Evolutionary conservation across 768 basidiomycete genomes (phyloP).

Genomic region (Pulveroboletus sp.): DNA sequence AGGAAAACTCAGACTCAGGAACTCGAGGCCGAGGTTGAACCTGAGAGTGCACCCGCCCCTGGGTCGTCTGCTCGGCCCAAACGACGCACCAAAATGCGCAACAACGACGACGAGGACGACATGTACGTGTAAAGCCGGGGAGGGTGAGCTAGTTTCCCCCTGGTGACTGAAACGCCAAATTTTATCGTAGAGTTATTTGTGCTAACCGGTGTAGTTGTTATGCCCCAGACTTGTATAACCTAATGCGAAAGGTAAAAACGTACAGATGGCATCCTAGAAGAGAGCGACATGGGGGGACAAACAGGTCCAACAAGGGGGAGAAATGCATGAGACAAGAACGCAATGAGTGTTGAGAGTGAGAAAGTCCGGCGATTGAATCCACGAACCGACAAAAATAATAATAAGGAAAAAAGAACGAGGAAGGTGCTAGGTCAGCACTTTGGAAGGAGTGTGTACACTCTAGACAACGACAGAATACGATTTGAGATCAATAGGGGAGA

Average conservation of each 20-base stretch:
- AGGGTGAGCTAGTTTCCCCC: no score
- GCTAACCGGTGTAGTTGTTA: no score
- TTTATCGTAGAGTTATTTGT: no score
- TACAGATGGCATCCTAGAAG: not conserved
- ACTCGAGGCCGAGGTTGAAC: conserved; percentile 11
- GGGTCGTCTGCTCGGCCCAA: conserved; percentile 4
- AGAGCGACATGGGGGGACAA: no score
- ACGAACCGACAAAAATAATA: not conserved
- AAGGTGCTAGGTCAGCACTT: conserved; percentile 4
- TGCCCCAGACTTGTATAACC: not conserved
- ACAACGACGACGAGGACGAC: conserved; percentile 17
- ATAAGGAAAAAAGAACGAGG: conserved; percentile 1
- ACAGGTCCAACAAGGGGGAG: no score
- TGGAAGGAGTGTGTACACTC: not conserved
- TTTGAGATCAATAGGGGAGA: not conserved
- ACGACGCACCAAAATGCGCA: conserved; percentile 6
- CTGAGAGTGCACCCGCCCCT: not conserved
- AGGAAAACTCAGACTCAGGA: conserved; percentile 26
- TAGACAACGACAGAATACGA: conserved; percentile 6
- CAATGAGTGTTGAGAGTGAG: conserved; percentile 9
- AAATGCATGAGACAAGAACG: no score
- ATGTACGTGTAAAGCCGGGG: conserved; percentile 21
- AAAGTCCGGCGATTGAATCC: conserved; percentile 2
- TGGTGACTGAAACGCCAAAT: no score
- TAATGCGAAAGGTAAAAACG: conserved; percentile 8